Evolutionary conservation across 352 stramenopile species (phyloP).

Genomic region (Phytopythium mirpurense): DNA sequence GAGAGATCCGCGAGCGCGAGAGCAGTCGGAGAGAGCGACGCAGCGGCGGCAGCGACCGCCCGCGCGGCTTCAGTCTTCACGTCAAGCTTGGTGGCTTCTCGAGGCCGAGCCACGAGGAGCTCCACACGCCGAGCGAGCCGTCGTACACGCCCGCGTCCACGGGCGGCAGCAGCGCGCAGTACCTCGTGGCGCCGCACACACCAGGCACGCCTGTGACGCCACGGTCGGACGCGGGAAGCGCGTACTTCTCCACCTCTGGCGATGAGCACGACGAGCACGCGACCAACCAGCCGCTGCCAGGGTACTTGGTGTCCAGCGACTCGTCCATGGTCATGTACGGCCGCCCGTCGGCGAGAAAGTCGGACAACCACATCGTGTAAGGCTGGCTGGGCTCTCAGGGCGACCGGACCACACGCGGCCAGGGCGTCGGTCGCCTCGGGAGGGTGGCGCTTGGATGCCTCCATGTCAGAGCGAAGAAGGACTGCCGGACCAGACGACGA

Average conservation of each 20-base stretch:
- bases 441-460: too few relatives aligned
- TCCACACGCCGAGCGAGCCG: constrained; percentile 3
- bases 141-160: constrained; percentile 32
- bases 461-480: too few relatives aligned
- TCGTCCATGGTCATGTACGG: constrained; percentile 73
- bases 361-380: constrained; percentile 37
- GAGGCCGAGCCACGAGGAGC: constrained; percentile 3
- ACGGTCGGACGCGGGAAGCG: constrained; percentile 51
- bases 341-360: constrained; percentile 17
- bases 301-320: constrained; percentile 25
- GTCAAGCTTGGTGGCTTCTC: constrained; percentile 41
- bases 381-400: too few relatives aligned
- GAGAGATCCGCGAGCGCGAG: constrained; percentile 41
- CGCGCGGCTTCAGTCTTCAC: constrained; percentile 57
- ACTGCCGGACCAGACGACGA: constrained; percentile 1
- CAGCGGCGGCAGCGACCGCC: constrained; percentile 13
- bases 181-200: constrained; percentile 45
- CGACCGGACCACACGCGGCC: too few relatives aligned
- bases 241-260: constrained; percentile 44
- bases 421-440: too few relatives aligned
- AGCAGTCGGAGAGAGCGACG: constrained; percentile 28
- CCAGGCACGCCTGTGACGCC: constrained; percentile 37
- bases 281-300: constrained; percentile 32
- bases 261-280: constrained; percentile 20
- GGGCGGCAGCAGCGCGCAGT: constrained; percentile 29